These are phyloP conservation scores for Corymbia calophylla DNA, from an alignment of 441 rosid species.

Conservation along the genomic window DNA sequence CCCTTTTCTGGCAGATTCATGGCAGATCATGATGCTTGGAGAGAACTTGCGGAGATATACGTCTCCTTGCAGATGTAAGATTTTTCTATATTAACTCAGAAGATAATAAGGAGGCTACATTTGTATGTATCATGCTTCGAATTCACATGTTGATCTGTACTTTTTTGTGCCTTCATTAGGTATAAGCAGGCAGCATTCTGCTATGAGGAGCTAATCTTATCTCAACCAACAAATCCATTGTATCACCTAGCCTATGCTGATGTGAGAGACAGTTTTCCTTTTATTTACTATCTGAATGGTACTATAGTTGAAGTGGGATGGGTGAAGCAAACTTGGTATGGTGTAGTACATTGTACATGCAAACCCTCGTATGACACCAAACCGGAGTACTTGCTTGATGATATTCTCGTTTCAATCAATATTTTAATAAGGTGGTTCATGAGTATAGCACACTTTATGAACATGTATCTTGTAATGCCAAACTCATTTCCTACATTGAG, in stretches of 20 bases:
- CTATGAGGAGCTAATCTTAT: constrained; percentile 87
- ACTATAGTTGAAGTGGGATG: not conserved
- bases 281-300: not conserved
- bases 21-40: constrained; percentile 99
- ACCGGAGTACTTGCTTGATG: not conserved
- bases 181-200: constrained; percentile 98
- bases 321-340: not conserved
- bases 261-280: constrained; percentile 30
- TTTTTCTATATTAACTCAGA: not conserved
- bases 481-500: not conserved
- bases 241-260: constrained; percentile 90
- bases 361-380: not conserved
- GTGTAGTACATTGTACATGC: not conserved
- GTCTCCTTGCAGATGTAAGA: constrained; percentile 88
- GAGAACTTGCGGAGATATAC: constrained; percentile 94
- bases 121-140: not conserved
- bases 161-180: constrained; percentile 34
- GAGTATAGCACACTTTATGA: not conserved
- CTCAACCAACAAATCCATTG: constrained; percentile 75
- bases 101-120: not conserved
- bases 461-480: not conserved
- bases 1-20: constrained; percentile 52
- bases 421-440: not conserved
- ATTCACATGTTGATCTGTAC: not conserved
- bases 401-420: not conserved